These are phyloP conservation scores for Westerdykella sp. DNA, from an alignment of 2,329 filamentous ascomycete genomes.

Conservation along the genomic window DNA sequence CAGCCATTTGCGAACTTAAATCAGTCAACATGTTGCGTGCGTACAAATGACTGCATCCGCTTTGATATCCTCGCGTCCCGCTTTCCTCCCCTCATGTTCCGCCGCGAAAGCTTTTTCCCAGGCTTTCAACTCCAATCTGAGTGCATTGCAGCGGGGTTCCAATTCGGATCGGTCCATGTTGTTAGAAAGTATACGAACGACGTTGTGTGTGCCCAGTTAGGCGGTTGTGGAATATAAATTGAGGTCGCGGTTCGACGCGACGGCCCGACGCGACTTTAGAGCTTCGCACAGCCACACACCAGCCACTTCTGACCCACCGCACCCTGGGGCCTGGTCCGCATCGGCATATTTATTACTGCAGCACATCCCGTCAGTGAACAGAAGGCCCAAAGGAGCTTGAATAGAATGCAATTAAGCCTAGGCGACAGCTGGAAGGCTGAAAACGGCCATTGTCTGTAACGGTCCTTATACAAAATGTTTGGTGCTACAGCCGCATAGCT, in stretches of 20 bases:
- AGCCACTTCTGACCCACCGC: no score
- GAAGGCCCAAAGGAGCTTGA: no score
- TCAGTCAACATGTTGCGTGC: conserved; percentile 11
- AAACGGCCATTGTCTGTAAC: no score
- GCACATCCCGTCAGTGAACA: no score
- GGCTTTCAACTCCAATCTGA: conserved; percentile 65
- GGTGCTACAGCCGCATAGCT: conserved; percentile 16
- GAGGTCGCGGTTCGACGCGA: no score
- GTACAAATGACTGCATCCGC: conserved; percentile 63
- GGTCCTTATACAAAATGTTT: conserved; percentile 2
- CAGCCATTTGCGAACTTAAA: conserved; percentile 3
- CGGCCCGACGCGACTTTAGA: background rate
- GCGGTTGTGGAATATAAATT: no score
- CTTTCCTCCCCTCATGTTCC: conserved; percentile 60
- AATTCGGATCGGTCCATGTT: conserved; percentile 25
- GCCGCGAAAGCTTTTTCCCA: conserved; percentile 67
- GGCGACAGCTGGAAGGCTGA: no score
- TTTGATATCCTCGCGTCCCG: conserved; percentile 70
- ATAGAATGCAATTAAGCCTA: no score
- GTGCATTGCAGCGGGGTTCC: conserved; percentile 72
- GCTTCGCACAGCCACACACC: conserved; percentile 1
- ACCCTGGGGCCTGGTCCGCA: no score
- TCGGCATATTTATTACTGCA: no score
- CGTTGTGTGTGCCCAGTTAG: no score
- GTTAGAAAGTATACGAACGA: background rate